Conservation (phyloP, 2,329 filamentous ascomycete genomes). For the Pyrenochaeta sp. region DNA sequence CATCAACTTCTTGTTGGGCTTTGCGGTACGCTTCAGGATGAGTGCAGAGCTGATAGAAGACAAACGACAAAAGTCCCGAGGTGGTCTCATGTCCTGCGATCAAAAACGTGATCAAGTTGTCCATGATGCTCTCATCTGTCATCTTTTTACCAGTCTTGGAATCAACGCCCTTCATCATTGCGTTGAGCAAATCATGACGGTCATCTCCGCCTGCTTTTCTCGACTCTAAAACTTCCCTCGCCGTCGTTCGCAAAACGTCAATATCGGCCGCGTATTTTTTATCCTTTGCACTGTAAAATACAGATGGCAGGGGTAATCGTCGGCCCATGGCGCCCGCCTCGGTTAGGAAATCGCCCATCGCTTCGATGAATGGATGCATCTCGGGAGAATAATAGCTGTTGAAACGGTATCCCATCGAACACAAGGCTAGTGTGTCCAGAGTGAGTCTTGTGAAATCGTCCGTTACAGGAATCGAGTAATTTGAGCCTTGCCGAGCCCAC, state of each 20-base stretch:
- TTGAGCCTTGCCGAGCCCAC: conserved; percentile 62
- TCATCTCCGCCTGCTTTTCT: conserved; percentile 59
- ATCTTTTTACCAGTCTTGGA: conserved; percentile 65
- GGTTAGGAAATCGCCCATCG: conserved; percentile 28
- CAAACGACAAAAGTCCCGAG: conserved; percentile 38
- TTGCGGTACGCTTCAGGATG: conserved; percentile 54
- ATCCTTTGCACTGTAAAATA: conserved; percentile 41
- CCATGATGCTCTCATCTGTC: conserved; percentile 64
- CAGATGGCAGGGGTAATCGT: conserved; percentile 7
- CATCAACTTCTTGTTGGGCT: conserved; percentile 61
- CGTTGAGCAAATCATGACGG: conserved; percentile 65
- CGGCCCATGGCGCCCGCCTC: neutral
- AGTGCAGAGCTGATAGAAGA: conserved; percentile 58
- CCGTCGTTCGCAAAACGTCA: conserved; percentile 60
- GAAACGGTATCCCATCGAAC: conserved; percentile 40
- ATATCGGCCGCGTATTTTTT: conserved; percentile 60
- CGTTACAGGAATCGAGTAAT: conserved; percentile 26
- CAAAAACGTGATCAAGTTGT: conserved; percentile 72
- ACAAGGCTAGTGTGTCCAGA: conserved; percentile 38
- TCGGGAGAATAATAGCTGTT: conserved; percentile 35
- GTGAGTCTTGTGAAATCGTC: conserved; percentile 41
- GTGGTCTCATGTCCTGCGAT: conserved; percentile 53
- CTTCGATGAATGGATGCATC: conserved; percentile 37
- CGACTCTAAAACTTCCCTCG: conserved; percentile 59
- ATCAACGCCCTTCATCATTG: conserved; percentile 64